Percentiles rank a stretch among this genome's conserved stretches.
These are phyloP conservation scores for Apophysomyces variabilis DNA, from an alignment of 371 early-diverging fungal genomes.

Conservation along the genomic window DNA sequence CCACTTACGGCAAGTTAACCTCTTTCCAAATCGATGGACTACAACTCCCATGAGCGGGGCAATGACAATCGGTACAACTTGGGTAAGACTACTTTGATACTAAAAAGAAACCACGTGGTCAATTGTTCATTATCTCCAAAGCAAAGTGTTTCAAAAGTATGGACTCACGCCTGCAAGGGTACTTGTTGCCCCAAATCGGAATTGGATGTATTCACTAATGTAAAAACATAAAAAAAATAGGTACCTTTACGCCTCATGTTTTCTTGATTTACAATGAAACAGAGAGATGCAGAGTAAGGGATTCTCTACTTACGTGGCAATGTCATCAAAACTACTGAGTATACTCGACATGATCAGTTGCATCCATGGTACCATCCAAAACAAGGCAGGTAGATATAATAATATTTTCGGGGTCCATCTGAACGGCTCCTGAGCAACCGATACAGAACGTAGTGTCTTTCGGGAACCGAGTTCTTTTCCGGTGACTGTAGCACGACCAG, in stretches of 20 bases:
- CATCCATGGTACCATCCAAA: slow-evolving; percentile 52
- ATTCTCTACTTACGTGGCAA: slow-evolving; percentile 39
- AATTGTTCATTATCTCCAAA: background rate
- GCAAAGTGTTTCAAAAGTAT: background rate
- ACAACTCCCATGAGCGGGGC: slow-evolving; percentile 58
- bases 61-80: slow-evolving; percentile 56
- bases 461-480: slow-evolving; percentile 39
- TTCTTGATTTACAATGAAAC: too few relatives aligned
- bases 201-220: slow-evolving; percentile 47
- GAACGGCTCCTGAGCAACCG: background rate
- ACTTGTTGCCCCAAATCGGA: slow-evolving; percentile 44
- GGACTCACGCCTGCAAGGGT: slow-evolving; percentile 50
- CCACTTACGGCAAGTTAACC: slow-evolving; percentile 41
- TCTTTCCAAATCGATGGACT: slow-evolving; percentile 57
- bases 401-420: slow-evolving; percentile 30
- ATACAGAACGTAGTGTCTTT: background rate
- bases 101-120: slow-evolving; percentile 9
- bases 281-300: too few relatives aligned
- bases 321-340: slow-evolving; percentile 50
- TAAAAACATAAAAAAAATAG: background rate
- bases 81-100: slow-evolving; percentile 62
- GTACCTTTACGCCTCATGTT: too few relatives aligned
- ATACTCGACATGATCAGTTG: slow-evolving; percentile 53
- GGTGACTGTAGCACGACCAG: slow-evolving; percentile 33
- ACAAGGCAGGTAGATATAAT: slow-evolving; percentile 42